Base-by-base conservation (phyloP, 805 yeast species). In the Teunomyces gatunensis region DNA sequence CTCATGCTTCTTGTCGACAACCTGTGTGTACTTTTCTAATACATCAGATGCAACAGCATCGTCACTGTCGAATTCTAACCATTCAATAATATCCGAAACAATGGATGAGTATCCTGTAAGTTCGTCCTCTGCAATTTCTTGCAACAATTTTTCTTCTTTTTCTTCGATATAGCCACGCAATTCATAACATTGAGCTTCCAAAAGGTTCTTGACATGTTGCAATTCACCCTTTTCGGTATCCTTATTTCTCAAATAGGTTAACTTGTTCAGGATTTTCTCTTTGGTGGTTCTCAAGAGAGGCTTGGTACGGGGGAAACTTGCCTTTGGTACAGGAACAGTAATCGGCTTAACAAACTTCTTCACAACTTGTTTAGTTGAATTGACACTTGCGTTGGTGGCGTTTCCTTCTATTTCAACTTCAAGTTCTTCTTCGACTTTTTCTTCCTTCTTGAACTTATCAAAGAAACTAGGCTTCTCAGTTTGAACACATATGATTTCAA, bases 51-150 rank as follows among this genome's bases (percentile, higher is more conserved):
- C 12, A 3, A 64, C 52, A 1, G 87, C 78, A 18, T 68, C 71
- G 46, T 79, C 86, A 32, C 88, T 75, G 13, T 82, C 89, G 56
- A 79, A 81, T 43, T 89, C 96, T 33, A 89, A 68, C 96, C 96
- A 89, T 49, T 85, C 92, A 40, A 87, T 67, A 21, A 73, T 66
- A 9, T 79, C 82, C 12, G 69, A 47, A 4, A 85, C 78, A 5
- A 69, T 51, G 0, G 45, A 30, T 25, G 54, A 48, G 30, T 57
- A 53, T 6, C 50, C 53, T 10, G 46, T 52, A 21, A 79, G 50
- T 33, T 73, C 67, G 0, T 62, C 56, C 4, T 63, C 58, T 6
- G 80, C 79, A 0, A 77, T 70, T 39, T 71, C 75, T 10, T 63
- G 63, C 6, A 47, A 43, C 15, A 72, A 53, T 0, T 53, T 48